Base-by-base conservation (phyloP, 768 basidiomycete genomes). In the Tephrocybe rancida region DNA sequence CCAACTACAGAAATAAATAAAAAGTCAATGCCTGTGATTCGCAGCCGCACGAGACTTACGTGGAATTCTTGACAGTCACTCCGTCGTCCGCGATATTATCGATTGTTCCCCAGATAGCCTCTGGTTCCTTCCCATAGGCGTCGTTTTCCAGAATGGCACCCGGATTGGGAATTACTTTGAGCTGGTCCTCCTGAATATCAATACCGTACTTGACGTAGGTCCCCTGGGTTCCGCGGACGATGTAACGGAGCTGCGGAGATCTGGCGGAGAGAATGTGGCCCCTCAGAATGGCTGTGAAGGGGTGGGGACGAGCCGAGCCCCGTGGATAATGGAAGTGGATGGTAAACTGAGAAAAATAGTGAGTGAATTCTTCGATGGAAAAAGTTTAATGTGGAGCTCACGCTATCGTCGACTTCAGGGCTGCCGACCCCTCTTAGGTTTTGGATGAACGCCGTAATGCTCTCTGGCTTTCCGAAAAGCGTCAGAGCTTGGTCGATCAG, bases 161-260 rank as follows among this genome's bases (percentile, higher is more conserved):
- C 22, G 83, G 81, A 4, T 72, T 67, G 8, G 78, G 62, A 45
- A 85, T 81, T 10, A 66, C 75, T 63, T 84, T 85, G 45, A 92
- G 79, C 58, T 90, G 86, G 47, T 84, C 83, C 70, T 94, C 92
- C 64, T 95, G 92, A 2, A 83, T 71, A 67, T 93, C 92, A 19
- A 90, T 66, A 5, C 91, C 91, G 62, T 78, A 81, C 69, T 96
- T 95, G 53, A 79, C 74, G 69, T 80, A 93, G 2, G 84, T 81
- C 24, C 89, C 91, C 55, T 78, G 77, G 21, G 83, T 83, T 37
- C 91, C 90, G 48, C 87, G 84, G 55, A 92, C 79, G 37, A 81
- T 63, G 67, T 83, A 96, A 19, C 92, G 84, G 21, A 87, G 68
- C 67, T 93, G 93, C 1, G 73, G 76, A 4, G 79, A 73, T 24